Conservation (phyloP, 768 basidiomycete species). For the Gyrodon lividus region DNA sequence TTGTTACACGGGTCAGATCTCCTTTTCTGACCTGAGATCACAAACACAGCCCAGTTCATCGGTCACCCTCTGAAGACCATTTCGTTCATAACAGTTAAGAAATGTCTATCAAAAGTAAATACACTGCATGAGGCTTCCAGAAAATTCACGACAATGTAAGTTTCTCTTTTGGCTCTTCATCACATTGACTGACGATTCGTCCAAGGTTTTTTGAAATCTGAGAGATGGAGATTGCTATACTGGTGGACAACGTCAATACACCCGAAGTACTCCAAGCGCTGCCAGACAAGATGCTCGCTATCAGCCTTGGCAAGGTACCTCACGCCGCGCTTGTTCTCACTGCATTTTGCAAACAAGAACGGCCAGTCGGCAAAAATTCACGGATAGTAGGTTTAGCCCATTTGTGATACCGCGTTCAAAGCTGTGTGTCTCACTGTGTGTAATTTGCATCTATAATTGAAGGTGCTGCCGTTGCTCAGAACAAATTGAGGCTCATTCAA, state of each 20-base stretch:
- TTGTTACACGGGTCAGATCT: constrained; percentile 6
- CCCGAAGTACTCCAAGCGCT: constrained; percentile 1
- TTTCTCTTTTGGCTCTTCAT: too few species aligned
- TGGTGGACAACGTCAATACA: background rate
- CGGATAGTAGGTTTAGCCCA: background rate
- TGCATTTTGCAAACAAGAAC: constrained; percentile 1
- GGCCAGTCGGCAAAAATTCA: background rate
- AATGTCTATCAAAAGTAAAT: background rate
- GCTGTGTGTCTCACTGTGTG: too few species aligned
- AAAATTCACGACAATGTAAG: constrained; percentile 9
- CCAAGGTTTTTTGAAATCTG: constrained; percentile 4
- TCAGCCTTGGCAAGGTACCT: constrained; percentile 4
- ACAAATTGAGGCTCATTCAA: too few species aligned
- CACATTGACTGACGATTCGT: background rate
- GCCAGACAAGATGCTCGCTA: constrained; percentile 1
- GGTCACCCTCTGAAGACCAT: constrained; percentile 1
- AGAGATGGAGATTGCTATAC: constrained; percentile 3
- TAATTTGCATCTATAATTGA: too few species aligned
- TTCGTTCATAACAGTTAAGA: constrained; percentile 3
- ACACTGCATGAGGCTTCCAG: constrained; percentile 10
- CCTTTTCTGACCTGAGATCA: constrained; percentile 4
- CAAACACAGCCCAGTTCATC: background rate
- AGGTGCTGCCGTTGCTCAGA: too few species aligned
- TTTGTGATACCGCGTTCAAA: background rate
- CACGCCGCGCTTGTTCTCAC: constrained; percentile 2